A percentile compares a stretch with the other conserved stretches of the same genome.
phyloP scores from a whole-genome alignment of 805 yeast genomes.

The Candida odintsovae region DNA sequence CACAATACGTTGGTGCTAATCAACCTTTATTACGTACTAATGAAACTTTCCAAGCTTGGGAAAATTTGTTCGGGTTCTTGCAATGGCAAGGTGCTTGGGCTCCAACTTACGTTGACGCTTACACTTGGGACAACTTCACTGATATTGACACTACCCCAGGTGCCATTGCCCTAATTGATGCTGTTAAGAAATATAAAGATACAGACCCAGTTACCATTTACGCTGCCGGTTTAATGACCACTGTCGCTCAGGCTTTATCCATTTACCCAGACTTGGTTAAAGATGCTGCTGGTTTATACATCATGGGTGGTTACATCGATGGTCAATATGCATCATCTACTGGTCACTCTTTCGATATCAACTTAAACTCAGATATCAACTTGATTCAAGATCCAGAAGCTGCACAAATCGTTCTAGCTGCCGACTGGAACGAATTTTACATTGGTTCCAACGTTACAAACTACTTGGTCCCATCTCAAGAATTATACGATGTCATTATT shows the following conservation, averaged over 20 bases:
- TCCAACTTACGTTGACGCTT: slow-evolving; percentile 27
- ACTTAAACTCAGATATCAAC: slow-evolving; percentile 38
- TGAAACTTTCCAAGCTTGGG: slow-evolving; percentile 35
- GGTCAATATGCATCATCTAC: slow-evolving; percentile 32
- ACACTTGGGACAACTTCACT: slow-evolving; percentile 28
- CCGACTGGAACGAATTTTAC: slow-evolving; percentile 32
- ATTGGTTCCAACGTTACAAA: slow-evolving; percentile 40
- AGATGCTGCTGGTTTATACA: slow-evolving; percentile 34
- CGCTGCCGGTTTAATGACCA: slow-evolving; percentile 39
- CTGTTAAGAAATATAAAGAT: slow-evolving; percentile 32
- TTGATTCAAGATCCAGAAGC: slow-evolving; percentile 41
- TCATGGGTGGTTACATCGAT: slow-evolving; percentile 42
- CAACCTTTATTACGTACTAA: slow-evolving; percentile 33
- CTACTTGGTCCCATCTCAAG: slow-evolving; percentile 34
- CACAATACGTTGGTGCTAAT: slow-evolving; percentile 32
- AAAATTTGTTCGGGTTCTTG: slow-evolving; percentile 31
- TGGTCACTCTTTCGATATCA: slow-evolving; percentile 27
- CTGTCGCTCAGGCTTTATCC: slow-evolving; percentile 39
- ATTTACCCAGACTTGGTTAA: slow-evolving; percentile 34
- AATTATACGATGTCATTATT: slow-evolving; percentile 29
- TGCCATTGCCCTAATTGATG: slow-evolving; percentile 35
- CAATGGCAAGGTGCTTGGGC: slow-evolving; percentile 39
- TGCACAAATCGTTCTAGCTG: slow-evolving; percentile 37
- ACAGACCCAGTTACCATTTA: slow-evolving; percentile 32
- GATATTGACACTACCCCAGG: slow-evolving; percentile 27